Evolutionary conservation across 805 yeast species (phyloP).

Genomic region (Suhomyces faveliae): DNA sequence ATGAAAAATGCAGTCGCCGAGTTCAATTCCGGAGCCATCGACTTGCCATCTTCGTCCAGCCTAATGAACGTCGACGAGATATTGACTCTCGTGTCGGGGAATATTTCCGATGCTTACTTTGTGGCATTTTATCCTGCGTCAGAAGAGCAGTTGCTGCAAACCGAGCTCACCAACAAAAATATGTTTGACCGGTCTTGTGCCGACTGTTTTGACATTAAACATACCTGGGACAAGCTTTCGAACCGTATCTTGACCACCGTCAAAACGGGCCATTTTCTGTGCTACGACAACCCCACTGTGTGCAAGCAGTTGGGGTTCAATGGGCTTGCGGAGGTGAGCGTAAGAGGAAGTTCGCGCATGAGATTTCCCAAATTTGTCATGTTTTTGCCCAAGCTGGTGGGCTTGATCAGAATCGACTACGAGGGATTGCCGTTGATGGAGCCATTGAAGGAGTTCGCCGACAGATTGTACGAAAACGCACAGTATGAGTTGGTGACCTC

Average conservation of each 20-base stretch:
- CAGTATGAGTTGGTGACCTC: constrained; percentile 35
- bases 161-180: constrained; percentile 30
- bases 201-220: constrained; percentile 50
- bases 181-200: constrained; percentile 42
- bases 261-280: constrained; percentile 58
- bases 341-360: constrained; percentile 7
- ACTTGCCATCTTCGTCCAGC: constrained; percentile 42
- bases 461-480: constrained; percentile 47
- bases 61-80: constrained; percentile 41
- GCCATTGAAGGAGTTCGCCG: constrained; percentile 43
- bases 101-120: constrained; percentile 47
- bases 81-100: constrained; percentile 51
- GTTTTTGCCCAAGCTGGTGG: constrained; percentile 50
- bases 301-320: constrained; percentile 53
- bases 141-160: constrained; percentile 36
- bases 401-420: constrained; percentile 50
- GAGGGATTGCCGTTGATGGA: constrained; percentile 31
- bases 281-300: constrained; percentile 47
- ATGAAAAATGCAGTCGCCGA: constrained; percentile 54
- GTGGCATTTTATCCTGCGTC: constrained; percentile 67
- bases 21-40: constrained; percentile 36
- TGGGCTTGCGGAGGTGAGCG: constrained; percentile 21
- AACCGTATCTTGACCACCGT: constrained; percentile 43
- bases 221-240: constrained; percentile 58
- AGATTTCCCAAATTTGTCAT: constrained; percentile 44